Percentiles rank a stretch among this genome's conserved stretches.
Conservation (phyloP, 75 land plant species). For the Adiantum capillusveneris region DNA sequence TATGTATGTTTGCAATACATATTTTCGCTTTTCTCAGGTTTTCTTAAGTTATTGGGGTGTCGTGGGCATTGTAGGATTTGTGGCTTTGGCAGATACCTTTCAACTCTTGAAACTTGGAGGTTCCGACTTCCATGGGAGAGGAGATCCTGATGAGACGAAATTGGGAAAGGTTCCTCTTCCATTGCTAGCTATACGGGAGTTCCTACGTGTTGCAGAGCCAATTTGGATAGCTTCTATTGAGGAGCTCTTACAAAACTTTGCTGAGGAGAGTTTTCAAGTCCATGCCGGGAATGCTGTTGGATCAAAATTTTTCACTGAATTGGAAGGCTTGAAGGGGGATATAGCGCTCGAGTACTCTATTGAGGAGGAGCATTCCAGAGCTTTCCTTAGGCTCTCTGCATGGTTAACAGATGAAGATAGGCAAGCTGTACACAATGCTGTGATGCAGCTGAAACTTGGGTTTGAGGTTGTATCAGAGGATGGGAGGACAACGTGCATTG, state of each 20-base stretch:
- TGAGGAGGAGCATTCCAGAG: background rate
- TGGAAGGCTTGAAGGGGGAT: conserved; percentile 18
- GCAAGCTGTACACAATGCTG: no score
- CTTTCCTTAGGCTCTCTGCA: conserved; percentile 4
- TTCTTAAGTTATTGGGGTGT: no score
- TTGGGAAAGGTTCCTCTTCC: conserved; percentile 68
- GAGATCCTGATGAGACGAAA: conserved; percentile 56
- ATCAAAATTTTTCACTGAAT: conserved; percentile 4
- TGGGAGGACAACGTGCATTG: no score
- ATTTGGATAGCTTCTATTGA: conserved; percentile 60
- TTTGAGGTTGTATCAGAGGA: no score
- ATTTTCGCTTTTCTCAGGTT: no score
- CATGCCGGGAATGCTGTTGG: conserved; percentile 23
- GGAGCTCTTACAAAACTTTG: conserved; percentile 42
- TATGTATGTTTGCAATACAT: no score
- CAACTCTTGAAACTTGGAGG: conserved; percentile 86
- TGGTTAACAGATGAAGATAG: background rate
- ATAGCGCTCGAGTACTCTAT: background rate
- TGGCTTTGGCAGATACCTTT: conserved; percentile 57
- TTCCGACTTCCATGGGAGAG: conserved; percentile 86
- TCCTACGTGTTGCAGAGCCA: conserved; percentile 52
- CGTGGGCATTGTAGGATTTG: conserved; percentile 51
- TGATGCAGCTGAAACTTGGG: no score
- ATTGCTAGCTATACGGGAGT: conserved; percentile 37
- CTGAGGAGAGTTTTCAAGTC: conserved; percentile 39